Conservation (phyloP, 2,329 filamentous ascomycete genomes). For the Rasamsonia emersonii region DNA sequence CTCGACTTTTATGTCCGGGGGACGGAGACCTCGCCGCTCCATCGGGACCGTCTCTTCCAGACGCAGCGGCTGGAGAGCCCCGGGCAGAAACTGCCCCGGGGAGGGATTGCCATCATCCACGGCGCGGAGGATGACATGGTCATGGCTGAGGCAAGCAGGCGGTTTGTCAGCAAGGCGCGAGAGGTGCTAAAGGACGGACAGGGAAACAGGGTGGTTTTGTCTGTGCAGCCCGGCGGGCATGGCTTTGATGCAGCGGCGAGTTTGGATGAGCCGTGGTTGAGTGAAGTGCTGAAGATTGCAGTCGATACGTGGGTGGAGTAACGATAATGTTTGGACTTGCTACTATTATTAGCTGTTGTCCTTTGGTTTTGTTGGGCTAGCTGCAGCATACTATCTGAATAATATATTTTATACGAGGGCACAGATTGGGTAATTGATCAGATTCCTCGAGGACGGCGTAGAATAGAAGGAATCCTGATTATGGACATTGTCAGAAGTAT, state of each 20-base stretch:
- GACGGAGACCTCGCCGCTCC: slow-evolving; percentile 7
- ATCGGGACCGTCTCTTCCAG: slow-evolving; percentile 16
- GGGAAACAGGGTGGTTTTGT: slow-evolving; percentile 18
- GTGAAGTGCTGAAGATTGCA: slow-evolving; percentile 5
- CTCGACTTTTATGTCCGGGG: slow-evolving; percentile 13
- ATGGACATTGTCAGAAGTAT: no score
- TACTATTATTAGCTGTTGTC: no score
- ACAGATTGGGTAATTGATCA: no score
- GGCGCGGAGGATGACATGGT: slow-evolving; percentile 25
- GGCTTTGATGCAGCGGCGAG: slow-evolving; percentile 23
- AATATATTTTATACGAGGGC: no score
- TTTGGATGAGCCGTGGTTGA: slow-evolving; percentile 6
- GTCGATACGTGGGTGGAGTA: slow-evolving; percentile 7
- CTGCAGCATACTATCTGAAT: no score
- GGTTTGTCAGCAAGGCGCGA: slow-evolving; percentile 18
- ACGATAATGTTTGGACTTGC: background rate
- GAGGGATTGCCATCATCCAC: slow-evolving; percentile 26
- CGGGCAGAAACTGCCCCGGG: slow-evolving; percentile 17
- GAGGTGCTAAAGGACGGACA: slow-evolving; percentile 15
- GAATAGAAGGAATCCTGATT: no score
- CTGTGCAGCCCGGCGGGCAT: slow-evolving; percentile 25
- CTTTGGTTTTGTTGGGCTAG: no score
- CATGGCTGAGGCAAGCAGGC: slow-evolving; percentile 17
- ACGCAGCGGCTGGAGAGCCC: slow-evolving; percentile 20
- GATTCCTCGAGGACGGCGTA: no score